phyloP scores from a whole-genome alignment of 1,284 basidiomycete species.

The Clitocybe nebularis region DNA sequence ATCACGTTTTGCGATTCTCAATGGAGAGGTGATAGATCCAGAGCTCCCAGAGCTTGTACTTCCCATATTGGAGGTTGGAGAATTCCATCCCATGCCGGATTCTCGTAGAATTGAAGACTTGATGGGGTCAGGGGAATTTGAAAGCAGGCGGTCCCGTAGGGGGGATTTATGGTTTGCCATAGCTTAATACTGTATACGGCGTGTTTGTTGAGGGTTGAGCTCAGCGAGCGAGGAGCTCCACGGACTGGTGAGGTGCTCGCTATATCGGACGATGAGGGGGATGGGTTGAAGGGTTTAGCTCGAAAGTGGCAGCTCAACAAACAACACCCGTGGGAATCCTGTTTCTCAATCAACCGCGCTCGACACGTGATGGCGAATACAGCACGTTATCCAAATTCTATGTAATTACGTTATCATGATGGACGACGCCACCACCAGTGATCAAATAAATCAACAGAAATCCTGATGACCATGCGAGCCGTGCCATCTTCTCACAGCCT shows the following conservation, averaged over 20 bases:
- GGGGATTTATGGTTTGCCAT: conserved; percentile 40
- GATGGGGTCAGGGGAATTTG: conserved; percentile 60
- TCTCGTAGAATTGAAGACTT: conserved; percentile 59
- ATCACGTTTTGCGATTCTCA: conserved; percentile 71
- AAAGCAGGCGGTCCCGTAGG: conserved; percentile 56
- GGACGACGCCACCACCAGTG: no score
- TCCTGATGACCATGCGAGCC: no score
- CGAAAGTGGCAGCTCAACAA: conserved; percentile 29
- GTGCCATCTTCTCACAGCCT: no score
- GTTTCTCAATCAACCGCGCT: conserved; percentile 14
- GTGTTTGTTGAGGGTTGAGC: neutral
- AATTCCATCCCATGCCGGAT: conserved; percentile 54
- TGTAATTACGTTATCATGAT: neutral
- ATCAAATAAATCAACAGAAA: no score
- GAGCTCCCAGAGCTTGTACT: conserved; percentile 27
- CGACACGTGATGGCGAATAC: conserved; percentile 21
- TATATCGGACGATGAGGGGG: conserved; percentile 5
- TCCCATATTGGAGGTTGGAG: conserved; percentile 31
- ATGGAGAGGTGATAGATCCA: conserved; percentile 50
- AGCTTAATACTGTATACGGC: no score
- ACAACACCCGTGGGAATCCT: conserved; percentile 24
- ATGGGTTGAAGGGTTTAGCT: conserved; percentile 14
- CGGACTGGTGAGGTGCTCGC: conserved; percentile 2
- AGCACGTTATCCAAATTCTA: neutral
- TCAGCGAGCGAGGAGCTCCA: neutral